Conservation (phyloP, 78 protist genomes). For the Dictyostelium firmibasis region DNA sequence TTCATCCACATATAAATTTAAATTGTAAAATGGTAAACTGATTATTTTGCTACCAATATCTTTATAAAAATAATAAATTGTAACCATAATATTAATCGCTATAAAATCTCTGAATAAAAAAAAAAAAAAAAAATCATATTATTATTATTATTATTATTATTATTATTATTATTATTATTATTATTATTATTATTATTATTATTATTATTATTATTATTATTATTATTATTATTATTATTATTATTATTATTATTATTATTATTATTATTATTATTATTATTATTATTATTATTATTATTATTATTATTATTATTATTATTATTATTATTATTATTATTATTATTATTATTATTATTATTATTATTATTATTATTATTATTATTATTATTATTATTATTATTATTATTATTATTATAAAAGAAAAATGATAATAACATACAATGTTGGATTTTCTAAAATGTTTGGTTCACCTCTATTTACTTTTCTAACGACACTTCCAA, state of each 20-base stretch:
- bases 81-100: slow-evolving; percentile 2
- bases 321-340: too few relatives aligned
- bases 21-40: not conserved
- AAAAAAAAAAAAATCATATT: too few relatives aligned
- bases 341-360: not conserved
- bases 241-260: too few relatives aligned
- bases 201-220: too few relatives aligned
- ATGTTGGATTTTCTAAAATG: slow-evolving; percentile 4
- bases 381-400: too few relatives aligned
- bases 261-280: not conserved
- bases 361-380: too few relatives aligned
- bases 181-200: too few relatives aligned
- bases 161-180: not conserved
- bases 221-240: not conserved
- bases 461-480: not conserved
- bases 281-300: too few relatives aligned
- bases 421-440: not conserved
- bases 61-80: not conserved
- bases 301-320: not conserved
- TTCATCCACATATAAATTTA: not conserved
- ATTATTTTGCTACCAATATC: not conserved
- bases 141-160: too few relatives aligned
- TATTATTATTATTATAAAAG: not conserved
- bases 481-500: not conserved
- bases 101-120: not conserved